Evolutionary conservation across 768 basidiomycete genomes (phyloP), one percentile per base, ranked within the genome.

Genomic region (Lactarius indigo): DNA sequence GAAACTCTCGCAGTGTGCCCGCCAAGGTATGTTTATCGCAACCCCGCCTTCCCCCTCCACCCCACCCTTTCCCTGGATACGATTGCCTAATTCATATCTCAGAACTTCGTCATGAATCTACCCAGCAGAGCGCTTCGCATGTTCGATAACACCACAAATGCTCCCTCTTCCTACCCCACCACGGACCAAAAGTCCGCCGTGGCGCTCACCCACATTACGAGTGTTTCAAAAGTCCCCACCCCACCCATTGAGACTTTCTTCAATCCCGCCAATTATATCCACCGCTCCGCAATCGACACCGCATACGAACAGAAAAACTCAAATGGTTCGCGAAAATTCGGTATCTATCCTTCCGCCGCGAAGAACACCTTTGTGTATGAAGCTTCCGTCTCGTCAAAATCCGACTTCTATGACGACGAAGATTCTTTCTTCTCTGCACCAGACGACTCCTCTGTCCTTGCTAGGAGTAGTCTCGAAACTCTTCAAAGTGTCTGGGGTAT

Each of bases 351-450:
- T 23, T 58, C 70, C n/a, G 66, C 59, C 20, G 59, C 63, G 28
- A 64, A 59, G 58, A 61, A 70, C 58, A 66, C 64, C 13, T 71
- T 61, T 41, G 58, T 70, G 30, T 70, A 70, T 44, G 69, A 70
- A 56, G 63, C 69, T 4, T 70, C 66, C 6, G 28, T 70, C 54
- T 69, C 68, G 50, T 70, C 69, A 57, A 67, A 67, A 65, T 71
- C 70, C 42, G 65, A 65, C 64, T 50, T 64, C 56, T 59, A 64
- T 31, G 69, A 58, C 55, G 69, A 68, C 63, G 64, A 57, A 7
- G 69, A 71, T 13, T 71, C 70, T 8, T 61, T 70, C 59, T 62
- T 69, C 57, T 65, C 61, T n/a, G 64, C 47, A 15, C 50, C 68
- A 17, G 70, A 70, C 42, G 63, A 70, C 55, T 47, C 68, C 42